phyloP scores from a whole-genome alignment of 1,284 basidiomycete species.

The Tilletia walkeri region DNA sequence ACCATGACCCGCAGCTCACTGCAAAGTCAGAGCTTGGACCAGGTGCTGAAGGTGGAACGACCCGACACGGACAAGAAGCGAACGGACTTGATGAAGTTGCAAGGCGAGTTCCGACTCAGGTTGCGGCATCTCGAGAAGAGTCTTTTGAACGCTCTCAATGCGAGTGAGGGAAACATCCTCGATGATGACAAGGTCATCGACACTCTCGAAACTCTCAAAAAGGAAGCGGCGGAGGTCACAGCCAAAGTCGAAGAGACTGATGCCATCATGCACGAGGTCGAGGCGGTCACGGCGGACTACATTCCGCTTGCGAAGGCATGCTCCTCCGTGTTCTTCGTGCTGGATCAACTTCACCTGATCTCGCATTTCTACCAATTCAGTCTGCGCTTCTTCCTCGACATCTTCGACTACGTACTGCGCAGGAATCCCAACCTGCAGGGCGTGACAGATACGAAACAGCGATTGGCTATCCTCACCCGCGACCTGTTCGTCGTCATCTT shows the following conservation, averaged over 20 bases:
- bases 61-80: conserved; percentile 95
- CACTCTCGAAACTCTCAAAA: conserved; percentile 92
- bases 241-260: conserved; percentile 97
- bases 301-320: conserved; percentile 91
- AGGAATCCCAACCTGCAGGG: conserved; percentile 84
- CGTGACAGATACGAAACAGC: conserved; percentile 70
- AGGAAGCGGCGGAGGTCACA: conserved; percentile 94
- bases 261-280: conserved; percentile 90
- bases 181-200: conserved; percentile 99
- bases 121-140: conserved; percentile 89
- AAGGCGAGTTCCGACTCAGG: conserved; percentile 93
- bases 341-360: conserved; percentile 88
- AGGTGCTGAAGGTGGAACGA: conserved; percentile 92
- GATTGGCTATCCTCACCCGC: conserved; percentile 79
- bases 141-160: conserved; percentile 91
- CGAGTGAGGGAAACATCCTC: conserved; percentile 92
- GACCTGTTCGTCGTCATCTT: conserved; percentile 90
- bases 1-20: conserved; percentile 98
- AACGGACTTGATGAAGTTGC: conserved; percentile 96
- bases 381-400: conserved; percentile 93
- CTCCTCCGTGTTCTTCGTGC: conserved; percentile 93
- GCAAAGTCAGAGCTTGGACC: conserved; percentile 94
- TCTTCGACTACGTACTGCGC: conserved; percentile 90
- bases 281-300: conserved; percentile 91
- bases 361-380: conserved; percentile 99